Conservation (phyloP, 768 basidiomycete species). For the Scleroderma bovista region DNA sequence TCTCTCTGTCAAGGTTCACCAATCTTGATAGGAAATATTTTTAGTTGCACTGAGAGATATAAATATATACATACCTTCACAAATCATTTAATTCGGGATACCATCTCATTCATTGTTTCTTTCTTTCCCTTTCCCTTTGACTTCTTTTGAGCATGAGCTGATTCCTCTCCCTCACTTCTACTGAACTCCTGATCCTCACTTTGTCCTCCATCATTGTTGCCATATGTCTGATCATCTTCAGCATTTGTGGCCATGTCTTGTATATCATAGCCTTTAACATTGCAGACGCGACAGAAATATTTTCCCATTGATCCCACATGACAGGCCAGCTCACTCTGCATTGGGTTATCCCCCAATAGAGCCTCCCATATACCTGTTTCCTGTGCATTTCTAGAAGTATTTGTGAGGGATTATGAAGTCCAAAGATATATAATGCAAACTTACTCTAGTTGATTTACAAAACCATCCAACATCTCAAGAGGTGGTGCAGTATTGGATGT, state of each 20-base stretch:
- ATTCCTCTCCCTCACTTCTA: not conserved
- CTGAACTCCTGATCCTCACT: not conserved
- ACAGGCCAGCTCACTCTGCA: slow-evolving; percentile 23
- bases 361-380: slow-evolving; percentile 14
- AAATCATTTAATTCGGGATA: not conserved
- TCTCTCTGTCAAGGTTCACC: not conserved
- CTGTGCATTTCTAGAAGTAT: slow-evolving; percentile 5
- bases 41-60: not conserved
- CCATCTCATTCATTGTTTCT: not conserved
- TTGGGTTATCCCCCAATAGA: slow-evolving; percentile 20
- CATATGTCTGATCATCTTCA: not conserved
- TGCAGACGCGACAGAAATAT: slow-evolving; percentile 20
- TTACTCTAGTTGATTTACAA: slow-evolving; percentile 15
- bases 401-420: not conserved
- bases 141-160: not conserved
- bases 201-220: not conserved
- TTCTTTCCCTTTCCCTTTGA: not conserved
- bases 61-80: not conserved
- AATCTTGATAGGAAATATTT: not conserved
- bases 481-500: slow-evolving; percentile 20
- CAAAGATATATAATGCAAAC: not conserved
- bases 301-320: slow-evolving; percentile 20
- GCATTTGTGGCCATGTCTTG: not conserved
- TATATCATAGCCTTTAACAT: not conserved
- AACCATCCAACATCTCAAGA: slow-evolving; percentile 19